Evolutionary conservation across 352 stramenopile genomes (phyloP), one percentile per base, ranked within the genome.

Genomic region (Phytophthora hibernalis): DNA sequence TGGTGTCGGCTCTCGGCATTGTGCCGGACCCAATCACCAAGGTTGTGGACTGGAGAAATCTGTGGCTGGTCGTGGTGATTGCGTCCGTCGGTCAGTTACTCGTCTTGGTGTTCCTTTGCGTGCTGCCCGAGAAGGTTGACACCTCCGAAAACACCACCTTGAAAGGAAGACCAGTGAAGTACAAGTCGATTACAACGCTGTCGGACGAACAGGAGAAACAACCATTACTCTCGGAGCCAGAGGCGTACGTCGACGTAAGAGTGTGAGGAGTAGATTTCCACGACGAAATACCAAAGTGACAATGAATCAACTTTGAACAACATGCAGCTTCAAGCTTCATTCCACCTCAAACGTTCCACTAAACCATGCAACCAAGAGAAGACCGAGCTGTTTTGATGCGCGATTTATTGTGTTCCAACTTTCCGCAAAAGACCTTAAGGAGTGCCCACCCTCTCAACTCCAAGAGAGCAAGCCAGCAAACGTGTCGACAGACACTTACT

Each of bases 91-190:
- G 83, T 33, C 87, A 93, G 56, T 60, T 95, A 28, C 70, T 89
- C 24, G 80, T 95, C 18, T 75, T 95, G 18, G 71, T 64, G 8
- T 95, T 93, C 54, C 70, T 95, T 1, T 84, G 73, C 26, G 74
- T 93, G 53, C 65, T 94, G 26, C 86, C 86, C 28, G 74, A 90
- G 30, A 91, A 91, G 49, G 80, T 88, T 8, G 61, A 78, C 55
- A 71, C 44, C 0, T 65, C 76, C 28, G 49, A 70, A 40, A 64
- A 54, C 35, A 16, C 28, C 1, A 70, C 13, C 13, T 21, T 62
- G 10, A 20, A 3, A 22, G 45, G 65, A 43, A 15, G 28, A 21
- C 43, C 35, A 1, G 16, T 44, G 10, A 74, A 74, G 35, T 43
- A 51, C 13, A 66, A 68, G 51, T 59, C 61, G 1, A 54, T 70